Base-by-base conservation (phyloP, 371 early-diverging fungal genomes). In the Mucor plumbeus region DNA sequence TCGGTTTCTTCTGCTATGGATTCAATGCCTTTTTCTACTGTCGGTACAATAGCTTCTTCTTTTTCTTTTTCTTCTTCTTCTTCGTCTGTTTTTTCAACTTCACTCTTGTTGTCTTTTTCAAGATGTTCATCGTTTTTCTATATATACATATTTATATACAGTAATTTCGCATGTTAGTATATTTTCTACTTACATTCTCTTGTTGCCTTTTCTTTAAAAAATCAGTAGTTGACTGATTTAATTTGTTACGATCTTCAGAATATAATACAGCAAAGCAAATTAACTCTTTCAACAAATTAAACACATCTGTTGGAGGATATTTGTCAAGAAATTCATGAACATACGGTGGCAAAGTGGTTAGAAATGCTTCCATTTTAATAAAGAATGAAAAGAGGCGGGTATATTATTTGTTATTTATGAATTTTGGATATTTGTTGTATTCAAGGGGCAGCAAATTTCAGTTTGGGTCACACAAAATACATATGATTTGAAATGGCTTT, bases 211-310 rank as follows among this genome's bases (percentile, higher is more conserved):
- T 61, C 64, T n/a, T 61, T 47, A 43, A 70, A 15, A 82, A 63
- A 21, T 76, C 73, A 9, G 59, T 57, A 11, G 78, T 68, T 13
- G 70, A 54, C 17, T 63, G 21, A 8, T 61, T 54, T 21, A 83
- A 73, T 38, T 71, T 65, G 57, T 75, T 75, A 35, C 83, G 79
- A 66, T 83, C 81, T 55, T 80, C 77, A 6, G 80, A 74, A 65
- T 84, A 84, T 8, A 84, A 63, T 0, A 84, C 84, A 21, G 80
- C 84, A 59, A 84, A 84, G 58, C 81, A 81, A 21, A 84, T 70
- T 19, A 84, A 69, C 48, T 84, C 84, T 53, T 69, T 68, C 19
- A 84, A 70, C 5, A 81, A 54, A 54, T 79, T 74, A 50, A 84
- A 84, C 1, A 74, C 73, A 35, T 84, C 84, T 11, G 79, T 78